phyloP scores from a whole-genome alignment of 2,329 filamentous ascomycete species.

The Trichoderma gracile region DNA sequence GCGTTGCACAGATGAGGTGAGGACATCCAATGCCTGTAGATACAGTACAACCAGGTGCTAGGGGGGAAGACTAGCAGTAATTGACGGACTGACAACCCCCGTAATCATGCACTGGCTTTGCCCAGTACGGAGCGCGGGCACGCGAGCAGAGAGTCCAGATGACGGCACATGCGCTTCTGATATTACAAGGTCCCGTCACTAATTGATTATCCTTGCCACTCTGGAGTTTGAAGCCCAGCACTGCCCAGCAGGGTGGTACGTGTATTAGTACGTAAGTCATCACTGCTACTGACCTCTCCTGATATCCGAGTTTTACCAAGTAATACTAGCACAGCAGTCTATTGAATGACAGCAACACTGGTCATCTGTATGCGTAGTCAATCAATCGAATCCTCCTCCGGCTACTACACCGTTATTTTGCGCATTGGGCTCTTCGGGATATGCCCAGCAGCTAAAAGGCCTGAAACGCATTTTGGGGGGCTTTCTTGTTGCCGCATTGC shows the following conservation, averaged over 20 bases:
- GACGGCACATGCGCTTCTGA: neutral
- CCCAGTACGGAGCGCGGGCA: slow-evolving; percentile 10
- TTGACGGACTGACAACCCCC: neutral
- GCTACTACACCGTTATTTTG: neutral
- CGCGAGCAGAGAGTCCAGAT: slow-evolving; percentile 1
- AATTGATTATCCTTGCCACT: slow-evolving; percentile 10
- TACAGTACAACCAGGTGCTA: neutral
- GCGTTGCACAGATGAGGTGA: no score
- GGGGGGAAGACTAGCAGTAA: neutral
- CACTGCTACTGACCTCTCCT: no score
- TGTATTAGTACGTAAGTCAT: slow-evolving; percentile 13
- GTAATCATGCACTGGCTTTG: neutral
- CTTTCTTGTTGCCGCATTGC: slow-evolving; percentile 14
- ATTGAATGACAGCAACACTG: no score
- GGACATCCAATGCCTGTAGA: no score
- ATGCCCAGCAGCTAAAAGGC: neutral
- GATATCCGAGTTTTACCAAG: no score
- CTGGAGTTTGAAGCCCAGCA: neutral
- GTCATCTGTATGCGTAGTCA: no score
- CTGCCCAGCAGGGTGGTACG: neutral
- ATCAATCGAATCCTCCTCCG: neutral
- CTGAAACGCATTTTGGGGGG: slow-evolving; percentile 13
- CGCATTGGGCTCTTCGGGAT: neutral
- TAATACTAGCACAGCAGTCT: no score
- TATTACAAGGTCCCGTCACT: neutral